These are phyloP conservation scores for Microbotryum saponariae DNA, from an alignment of 1,284 basidiomycete species.

Conservation along the genomic window DNA sequence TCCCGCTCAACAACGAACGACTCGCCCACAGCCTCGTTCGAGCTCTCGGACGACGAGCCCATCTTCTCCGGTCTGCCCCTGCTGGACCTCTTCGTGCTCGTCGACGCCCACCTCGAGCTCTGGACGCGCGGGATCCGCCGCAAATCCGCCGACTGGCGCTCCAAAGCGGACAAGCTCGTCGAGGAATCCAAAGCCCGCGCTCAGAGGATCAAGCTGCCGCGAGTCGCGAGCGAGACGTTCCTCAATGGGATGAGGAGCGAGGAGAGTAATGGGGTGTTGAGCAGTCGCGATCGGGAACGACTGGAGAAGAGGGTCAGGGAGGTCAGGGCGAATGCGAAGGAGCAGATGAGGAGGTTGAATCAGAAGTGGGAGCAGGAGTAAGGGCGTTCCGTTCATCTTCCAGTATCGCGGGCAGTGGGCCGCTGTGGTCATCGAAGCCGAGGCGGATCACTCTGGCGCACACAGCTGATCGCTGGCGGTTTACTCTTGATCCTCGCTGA, in stretches of 20 bases:
- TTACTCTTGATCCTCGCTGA: background rate
- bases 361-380: conserved; percentile 38
- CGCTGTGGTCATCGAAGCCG: background rate
- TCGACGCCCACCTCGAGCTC: conserved; percentile 34
- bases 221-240: conserved; percentile 13
- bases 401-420: background rate
- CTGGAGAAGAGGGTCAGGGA: conserved; percentile 34
- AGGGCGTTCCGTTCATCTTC: conserved; percentile 6
- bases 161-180: conserved; percentile 21
- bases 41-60: conserved; percentile 20
- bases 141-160: conserved; percentile 12
- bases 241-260: conserved; percentile 5
- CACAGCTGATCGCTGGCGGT: background rate
- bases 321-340: conserved; percentile 26
- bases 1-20: no score
- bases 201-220: conserved; percentile 16
- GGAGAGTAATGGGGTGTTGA: conserved; percentile 6
- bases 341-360: conserved; percentile 26
- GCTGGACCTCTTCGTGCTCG: conserved; percentile 31
- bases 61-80: conserved; percentile 26
- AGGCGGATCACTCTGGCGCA: no score
- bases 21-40: conserved; percentile 5
- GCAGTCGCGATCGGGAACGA: conserved; percentile 27
- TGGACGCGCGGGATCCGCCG: conserved; percentile 28
- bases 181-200: conserved; percentile 20